Conservation (phyloP, 805 yeast species). For the Yarrowia phangngaensis region DNA sequence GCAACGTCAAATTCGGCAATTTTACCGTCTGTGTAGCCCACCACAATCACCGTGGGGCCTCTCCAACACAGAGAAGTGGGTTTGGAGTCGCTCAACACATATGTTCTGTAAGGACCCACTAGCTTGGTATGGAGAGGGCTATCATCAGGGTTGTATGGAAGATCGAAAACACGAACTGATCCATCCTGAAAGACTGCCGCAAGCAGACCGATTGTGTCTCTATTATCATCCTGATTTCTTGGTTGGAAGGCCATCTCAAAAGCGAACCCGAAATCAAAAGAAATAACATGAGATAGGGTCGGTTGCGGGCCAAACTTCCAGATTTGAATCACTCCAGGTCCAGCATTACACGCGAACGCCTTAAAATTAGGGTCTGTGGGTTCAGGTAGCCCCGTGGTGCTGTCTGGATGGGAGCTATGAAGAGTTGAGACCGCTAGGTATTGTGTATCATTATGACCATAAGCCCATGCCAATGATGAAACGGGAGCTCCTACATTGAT, state of each 20-base stretch:
- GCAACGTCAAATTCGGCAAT: constrained; percentile 53
- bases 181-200: constrained; percentile 60
- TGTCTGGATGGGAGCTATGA: constrained; percentile 37
- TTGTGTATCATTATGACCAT: constrained; percentile 36
- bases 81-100: constrained; percentile 29
- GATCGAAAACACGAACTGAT: constrained; percentile 46
- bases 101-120: constrained; percentile 28
- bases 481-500: constrained; percentile 52
- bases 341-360: constrained; percentile 27
- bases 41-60: constrained; percentile 45
- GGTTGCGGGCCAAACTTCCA: constrained; percentile 5
- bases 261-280: constrained; percentile 38
- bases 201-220: constrained; percentile 32
- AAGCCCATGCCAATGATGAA: constrained; percentile 53
- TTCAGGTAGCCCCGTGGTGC: constrained; percentile 41
- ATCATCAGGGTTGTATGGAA: constrained; percentile 32
- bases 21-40: constrained; percentile 58
- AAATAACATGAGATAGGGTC: constrained; percentile 35
- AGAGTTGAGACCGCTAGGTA: constrained; percentile 53
- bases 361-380: constrained; percentile 29
- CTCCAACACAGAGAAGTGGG: constrained; percentile 52
- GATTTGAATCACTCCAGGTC: constrained; percentile 33
- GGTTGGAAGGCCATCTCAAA: constrained; percentile 37
- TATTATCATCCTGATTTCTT: constrained; percentile 20
- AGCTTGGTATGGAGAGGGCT: constrained; percentile 11